Conservation (phyloP, 805 yeast genomes). For the Metschnikowia cerradonensis region DNA sequence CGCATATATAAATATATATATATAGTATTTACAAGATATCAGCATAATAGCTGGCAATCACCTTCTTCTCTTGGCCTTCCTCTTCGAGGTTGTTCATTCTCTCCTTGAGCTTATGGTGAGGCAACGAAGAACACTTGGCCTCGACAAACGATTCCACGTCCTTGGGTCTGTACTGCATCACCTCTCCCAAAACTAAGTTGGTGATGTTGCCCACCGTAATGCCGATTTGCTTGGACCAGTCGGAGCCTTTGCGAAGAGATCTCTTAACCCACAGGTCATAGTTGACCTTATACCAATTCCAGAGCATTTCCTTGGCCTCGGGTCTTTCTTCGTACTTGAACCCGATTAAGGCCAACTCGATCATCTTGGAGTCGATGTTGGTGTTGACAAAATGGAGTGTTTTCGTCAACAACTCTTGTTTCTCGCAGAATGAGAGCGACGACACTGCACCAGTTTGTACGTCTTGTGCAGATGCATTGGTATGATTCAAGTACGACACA, state of each 20-base stretch:
- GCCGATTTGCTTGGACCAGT: conserved; percentile 43
- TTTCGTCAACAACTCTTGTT: conserved; percentile 45
- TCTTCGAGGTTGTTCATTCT: conserved; percentile 19
- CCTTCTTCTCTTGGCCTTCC: conserved; percentile 21
- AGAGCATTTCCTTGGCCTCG: conserved; percentile 33
- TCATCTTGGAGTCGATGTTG: conserved; percentile 51
- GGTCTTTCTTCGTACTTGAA: conserved; percentile 34
- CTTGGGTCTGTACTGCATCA: conserved; percentile 33
- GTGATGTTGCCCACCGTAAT: conserved; percentile 41
- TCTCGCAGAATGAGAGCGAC: conserved; percentile 48
- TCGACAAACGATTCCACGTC: conserved; percentile 29
- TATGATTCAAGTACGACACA: conserved; percentile 38
- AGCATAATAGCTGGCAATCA: conserved; percentile 15
- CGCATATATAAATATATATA: not conserved
- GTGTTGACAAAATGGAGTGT: conserved; percentile 54
- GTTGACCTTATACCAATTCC: conserved; percentile 56
- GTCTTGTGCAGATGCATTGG: conserved; percentile 31
- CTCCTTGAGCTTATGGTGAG: conserved; percentile 36
- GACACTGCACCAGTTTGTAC: conserved; percentile 55
- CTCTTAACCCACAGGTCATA: conserved; percentile 51
- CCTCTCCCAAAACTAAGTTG: conserved; percentile 37
- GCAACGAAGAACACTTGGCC: conserved; percentile 28
- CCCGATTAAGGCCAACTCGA: conserved; percentile 59
- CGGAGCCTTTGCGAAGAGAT: conserved; percentile 43
- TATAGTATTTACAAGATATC: conserved; percentile 10